phyloP scores from a whole-genome alignment of 139 green algal genomes.

The Edaphochlamys debaryana region DNA sequence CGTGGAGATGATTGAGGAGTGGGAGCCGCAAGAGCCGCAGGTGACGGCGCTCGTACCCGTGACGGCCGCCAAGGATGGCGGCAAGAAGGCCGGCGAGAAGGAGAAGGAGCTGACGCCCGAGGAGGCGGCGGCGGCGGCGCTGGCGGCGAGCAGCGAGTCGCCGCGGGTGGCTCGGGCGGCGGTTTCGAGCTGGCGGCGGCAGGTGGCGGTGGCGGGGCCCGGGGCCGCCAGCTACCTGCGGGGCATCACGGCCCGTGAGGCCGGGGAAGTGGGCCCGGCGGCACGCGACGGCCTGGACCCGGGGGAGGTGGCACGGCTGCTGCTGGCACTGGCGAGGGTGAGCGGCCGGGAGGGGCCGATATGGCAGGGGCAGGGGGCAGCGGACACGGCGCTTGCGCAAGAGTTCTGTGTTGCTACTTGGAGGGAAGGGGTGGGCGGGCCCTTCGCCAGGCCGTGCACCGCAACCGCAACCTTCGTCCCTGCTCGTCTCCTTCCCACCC shows the following conservation, averaged over 20 bases:
- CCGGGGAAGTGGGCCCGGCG: neutral
- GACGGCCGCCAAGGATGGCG: too few species aligned
- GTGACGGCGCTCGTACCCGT: neutral
- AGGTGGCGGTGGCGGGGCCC: too few species aligned
- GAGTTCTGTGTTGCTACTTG: too few species aligned
- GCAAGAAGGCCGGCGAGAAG: neutral
- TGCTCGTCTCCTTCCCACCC: too few species aligned
- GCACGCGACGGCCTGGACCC: neutral
- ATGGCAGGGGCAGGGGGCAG: neutral
- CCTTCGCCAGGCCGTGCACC: too few species aligned
- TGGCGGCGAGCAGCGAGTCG: neutral
- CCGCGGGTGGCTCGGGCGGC: neutral
- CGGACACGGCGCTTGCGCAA: too few species aligned
- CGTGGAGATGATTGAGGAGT: neutral
- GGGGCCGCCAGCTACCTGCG: neutral
- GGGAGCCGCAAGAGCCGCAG: neutral
- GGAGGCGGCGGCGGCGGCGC: neutral
- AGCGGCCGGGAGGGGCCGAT: neutral
- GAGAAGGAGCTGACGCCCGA: too few species aligned
- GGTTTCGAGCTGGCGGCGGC: too few species aligned
- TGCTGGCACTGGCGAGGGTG: conserved; percentile 12
- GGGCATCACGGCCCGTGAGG: neutral
- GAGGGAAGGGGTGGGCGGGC: too few species aligned
- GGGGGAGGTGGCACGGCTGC: neutral
- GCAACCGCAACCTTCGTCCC: too few species aligned